Base-by-base conservation (phyloP, 768 basidiomycete genomes). In the Suillus hirtellus region DNA sequence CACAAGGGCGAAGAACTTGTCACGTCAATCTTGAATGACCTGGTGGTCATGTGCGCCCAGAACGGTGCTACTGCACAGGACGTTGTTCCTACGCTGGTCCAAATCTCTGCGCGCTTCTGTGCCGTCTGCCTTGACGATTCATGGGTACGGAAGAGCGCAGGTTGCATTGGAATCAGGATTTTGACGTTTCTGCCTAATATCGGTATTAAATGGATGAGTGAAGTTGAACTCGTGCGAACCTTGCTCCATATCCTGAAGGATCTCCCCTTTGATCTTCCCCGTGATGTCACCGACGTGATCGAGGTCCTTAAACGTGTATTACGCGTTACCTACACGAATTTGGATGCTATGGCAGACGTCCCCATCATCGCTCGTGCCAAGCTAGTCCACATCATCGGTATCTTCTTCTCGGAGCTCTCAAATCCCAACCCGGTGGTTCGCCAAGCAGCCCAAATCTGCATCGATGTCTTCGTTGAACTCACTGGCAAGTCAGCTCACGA, bases 191-290 rank as follows among this genome's bases (percentile, higher is more conserved):
- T 89, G 19, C 84, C 89, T 1, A 84, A 87, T 14, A 75, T 97
- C 46, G 90, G 89, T 19, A 79, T 84, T 55, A 85, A 84, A 67
- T 95, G 95, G 92, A 82, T 94, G 60, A 82, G 85, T 64, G 92
- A 96, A 73, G 82, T 92, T 37, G 96, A 99, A 66, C 86, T 97
- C 65, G 86, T 95, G 60, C 91, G 95, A 59, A 94, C 92, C 5
- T 82, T 99, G 31, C 81, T 98, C 37, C 93, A 95, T 70, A 89
- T 96, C 65, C 80, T 99, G 55, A 97, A 99, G 72, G 96, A 99
- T 71, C 90, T 97, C 69, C 95, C 96, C 0, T 84, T 86, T 66
- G 96, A 98, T 69, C 82, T 95, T 24, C 93, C 95, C 17, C 85
- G 86, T 7, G 88, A 95, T 67, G 86, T 93, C 34, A 85, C 89